phyloP scores from a whole-genome alignment of 208 protist genomes.

The Leishmania martiniquensis region DNA sequence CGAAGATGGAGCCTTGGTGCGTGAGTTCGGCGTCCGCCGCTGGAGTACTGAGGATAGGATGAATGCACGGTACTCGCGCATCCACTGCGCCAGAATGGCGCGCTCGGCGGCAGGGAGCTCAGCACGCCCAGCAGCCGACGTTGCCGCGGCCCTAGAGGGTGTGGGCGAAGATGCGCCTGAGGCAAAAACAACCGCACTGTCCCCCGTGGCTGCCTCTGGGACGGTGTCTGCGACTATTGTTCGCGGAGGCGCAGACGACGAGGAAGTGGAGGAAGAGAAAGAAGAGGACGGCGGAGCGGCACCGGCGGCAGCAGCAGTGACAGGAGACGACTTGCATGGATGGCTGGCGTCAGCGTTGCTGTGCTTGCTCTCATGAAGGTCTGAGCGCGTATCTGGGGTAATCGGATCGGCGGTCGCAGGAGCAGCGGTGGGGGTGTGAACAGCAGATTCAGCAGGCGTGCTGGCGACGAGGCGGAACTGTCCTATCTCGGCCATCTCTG shows the following conservation, averaged over 20 bases:
- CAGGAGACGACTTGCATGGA: neutral
- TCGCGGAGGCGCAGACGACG: neutral
- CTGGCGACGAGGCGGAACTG: neutral
- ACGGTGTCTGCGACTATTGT: neutral
- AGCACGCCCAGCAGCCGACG: neutral
- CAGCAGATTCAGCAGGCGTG: neutral
- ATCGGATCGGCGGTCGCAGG: neutral
- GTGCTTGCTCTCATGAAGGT: slow-evolving; percentile 9
- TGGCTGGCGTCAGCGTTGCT: neutral
- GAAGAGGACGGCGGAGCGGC: neutral
- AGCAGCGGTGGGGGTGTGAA: neutral
- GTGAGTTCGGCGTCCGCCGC: neutral
- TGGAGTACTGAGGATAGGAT: slow-evolving; percentile 28
- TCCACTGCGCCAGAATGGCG: slow-evolving; percentile 13
- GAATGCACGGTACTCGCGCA: slow-evolving; percentile 27
- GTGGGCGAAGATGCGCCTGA: neutral
- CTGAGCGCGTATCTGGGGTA: neutral
- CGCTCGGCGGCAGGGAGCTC: slow-evolving; percentile 9
- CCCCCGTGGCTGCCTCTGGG: neutral
- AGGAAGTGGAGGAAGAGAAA: neutral
- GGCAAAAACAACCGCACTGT: neutral
- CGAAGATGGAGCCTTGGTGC: neutral
- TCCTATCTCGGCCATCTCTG: neutral
- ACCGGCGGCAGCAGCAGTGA: neutral
- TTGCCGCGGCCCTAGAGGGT: neutral